Evolutionary conservation across 768 basidiomycete species (phyloP), one percentile per base, ranked within the genome.

Genomic region (Lactarius evosmus): DNA sequence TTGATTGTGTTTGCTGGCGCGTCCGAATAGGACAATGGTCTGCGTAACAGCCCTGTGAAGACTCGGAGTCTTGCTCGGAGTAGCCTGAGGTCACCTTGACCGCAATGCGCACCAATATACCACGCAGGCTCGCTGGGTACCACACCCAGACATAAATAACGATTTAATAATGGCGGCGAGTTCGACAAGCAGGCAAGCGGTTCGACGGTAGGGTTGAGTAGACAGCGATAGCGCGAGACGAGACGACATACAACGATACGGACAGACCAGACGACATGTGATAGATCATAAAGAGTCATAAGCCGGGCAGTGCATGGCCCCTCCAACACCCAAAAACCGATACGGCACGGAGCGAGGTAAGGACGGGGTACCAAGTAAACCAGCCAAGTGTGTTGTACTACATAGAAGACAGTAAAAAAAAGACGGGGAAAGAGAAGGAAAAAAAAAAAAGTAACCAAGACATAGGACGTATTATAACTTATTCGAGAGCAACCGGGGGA

Each of bases 391-490:
- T 36, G 16, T 36, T 65, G 34, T 65, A 54, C 25, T 65, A 65
- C 63, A 65, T 54, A 33, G 17, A 33, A 27, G 29, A 33, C 29
- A n/a, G 46, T 27, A 11, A 40, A 25, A 56, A 14, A 11, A 40
- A 12, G 19, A 19, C 7, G 19, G 7, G 40, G 6, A 41, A 11
- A 11, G 9, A 22, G n/a, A n/a, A 44, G 9, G 7, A 7, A 38
- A 33, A 32, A 9, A 29, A 29, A 44, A 27, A 27, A 30, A 40
- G 33, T 62, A 65, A 66, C 53, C 61, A 66, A 66, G 29, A 49
- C 51, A 53, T 54, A 64, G 54, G 36, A 52, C 36, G 55, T 49
- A 66, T 49, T 54, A 63, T 66, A 65, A 66, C 53, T 64, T 64
- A 65, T 27, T 41, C 55, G 19, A 52, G 49, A 57, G 46, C 46